Evolutionary conservation across 2,329 filamentous ascomycete genomes (phyloP).

Genomic region (Colletotrichum cuscutae): DNA sequence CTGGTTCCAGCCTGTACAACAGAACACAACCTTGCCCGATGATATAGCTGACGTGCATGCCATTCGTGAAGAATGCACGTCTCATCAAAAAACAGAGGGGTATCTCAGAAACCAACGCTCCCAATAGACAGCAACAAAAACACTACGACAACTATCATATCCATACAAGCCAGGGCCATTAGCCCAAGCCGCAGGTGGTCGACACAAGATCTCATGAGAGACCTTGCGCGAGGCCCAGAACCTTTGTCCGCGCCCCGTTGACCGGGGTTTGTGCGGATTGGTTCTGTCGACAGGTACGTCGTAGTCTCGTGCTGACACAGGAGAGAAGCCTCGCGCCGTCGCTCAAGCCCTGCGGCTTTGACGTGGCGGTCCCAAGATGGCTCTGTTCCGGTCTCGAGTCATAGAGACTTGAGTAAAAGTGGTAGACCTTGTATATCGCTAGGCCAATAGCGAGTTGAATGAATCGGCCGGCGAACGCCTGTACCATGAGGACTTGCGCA

Average conservation of each 20-base stretch:
- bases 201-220: constrained; percentile 10
- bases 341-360: constrained; percentile 26
- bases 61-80: background rate
- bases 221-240: constrained; percentile 25
- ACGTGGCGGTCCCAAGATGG: constrained; percentile 23
- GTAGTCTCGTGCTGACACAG: constrained; percentile 29
- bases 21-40: constrained; percentile 16
- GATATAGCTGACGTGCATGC: constrained; percentile 26
- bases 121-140: constrained; percentile 21
- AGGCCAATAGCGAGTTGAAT: constrained; percentile 15
- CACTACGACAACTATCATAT: constrained; percentile 8
- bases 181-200: constrained; percentile 11
- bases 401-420: constrained; percentile 13
- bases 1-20: background rate
- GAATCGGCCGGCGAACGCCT: background rate
- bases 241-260: background rate
- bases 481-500: background rate
- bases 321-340: constrained; percentile 29
- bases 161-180: constrained; percentile 9
- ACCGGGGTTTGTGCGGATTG: background rate
- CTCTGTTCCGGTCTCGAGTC: constrained; percentile 33
- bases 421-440: constrained; percentile 4
- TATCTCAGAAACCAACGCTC: constrained; percentile 37
- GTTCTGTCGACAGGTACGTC: constrained; percentile 22
- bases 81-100: constrained; percentile 36